Percentiles rank a stretch among this genome's conserved stretches.
Evolutionary conservation across 352 stramenopile species (phyloP).

Genomic region (Ophiocytium majus): DNA sequence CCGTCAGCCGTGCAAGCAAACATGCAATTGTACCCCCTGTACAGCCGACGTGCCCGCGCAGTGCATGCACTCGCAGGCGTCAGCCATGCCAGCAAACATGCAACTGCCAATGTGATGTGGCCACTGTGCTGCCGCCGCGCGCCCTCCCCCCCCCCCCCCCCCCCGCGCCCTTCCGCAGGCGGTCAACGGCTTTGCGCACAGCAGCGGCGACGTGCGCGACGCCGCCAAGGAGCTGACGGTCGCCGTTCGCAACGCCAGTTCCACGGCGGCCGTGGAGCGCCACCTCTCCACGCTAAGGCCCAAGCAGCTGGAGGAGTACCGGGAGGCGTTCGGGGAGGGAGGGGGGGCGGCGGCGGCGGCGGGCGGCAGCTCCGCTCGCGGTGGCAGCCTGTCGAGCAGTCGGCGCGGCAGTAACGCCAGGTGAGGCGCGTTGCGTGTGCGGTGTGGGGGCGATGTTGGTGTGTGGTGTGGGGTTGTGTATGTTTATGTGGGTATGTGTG

Average conservation of each 20-base stretch:
- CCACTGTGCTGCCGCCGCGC: too few relatives aligned
- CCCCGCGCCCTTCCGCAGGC: slow-evolving; percentile 16
- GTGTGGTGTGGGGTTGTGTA: too few relatives aligned
- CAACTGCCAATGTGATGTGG: too few relatives aligned
- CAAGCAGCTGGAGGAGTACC: slow-evolving; percentile 85
- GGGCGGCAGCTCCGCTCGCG: neutral
- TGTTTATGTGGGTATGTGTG: too few relatives aligned
- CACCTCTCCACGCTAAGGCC: slow-evolving; percentile 66
- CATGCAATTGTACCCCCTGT: too few relatives aligned
- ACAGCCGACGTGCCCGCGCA: too few relatives aligned
- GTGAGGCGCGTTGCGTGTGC: too few relatives aligned
- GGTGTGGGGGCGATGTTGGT: too few relatives aligned
- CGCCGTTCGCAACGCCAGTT: slow-evolving; percentile 60
- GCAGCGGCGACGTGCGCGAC: slow-evolving; percentile 79
- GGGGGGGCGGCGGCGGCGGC: neutral
- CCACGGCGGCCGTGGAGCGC: slow-evolving; percentile 43
- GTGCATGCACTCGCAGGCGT: too few relatives aligned
- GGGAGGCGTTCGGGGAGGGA: slow-evolving; percentile 67
- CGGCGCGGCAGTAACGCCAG: neutral
- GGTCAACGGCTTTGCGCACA: slow-evolving; percentile 73
- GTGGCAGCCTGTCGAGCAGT: neutral
- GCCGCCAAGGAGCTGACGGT: slow-evolving; percentile 78
- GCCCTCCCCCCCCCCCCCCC: too few relatives aligned
- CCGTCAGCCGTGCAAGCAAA: too few relatives aligned
- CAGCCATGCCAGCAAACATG: too few relatives aligned